These are phyloP conservation scores for Xylaria castorea DNA, from an alignment of 495 filamentous ascomycete genomes.

Conservation along the genomic window DNA sequence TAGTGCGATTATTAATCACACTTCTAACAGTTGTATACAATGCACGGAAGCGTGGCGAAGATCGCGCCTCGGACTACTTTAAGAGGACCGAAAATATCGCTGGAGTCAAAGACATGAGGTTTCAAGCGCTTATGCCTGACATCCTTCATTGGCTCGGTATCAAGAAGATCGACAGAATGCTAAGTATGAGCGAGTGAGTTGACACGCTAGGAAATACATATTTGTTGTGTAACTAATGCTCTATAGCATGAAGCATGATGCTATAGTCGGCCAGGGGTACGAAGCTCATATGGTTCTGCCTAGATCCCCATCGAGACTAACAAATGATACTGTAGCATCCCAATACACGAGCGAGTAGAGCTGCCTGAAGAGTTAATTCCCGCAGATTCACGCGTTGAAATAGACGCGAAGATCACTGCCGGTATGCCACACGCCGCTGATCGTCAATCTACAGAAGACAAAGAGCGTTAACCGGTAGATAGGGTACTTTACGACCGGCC, in stretches of 20 bases:
- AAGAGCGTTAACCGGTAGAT: slow-evolving; percentile 36
- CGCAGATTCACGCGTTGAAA: slow-evolving; percentile 93
- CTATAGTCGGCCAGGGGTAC: slow-evolving; percentile 91
- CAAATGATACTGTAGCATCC: slow-evolving; percentile 61
- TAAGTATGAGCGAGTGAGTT: slow-evolving; percentile 94
- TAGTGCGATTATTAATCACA: slow-evolving; percentile 40
- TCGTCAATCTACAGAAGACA: slow-evolving; percentile 20
- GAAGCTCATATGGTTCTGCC: slow-evolving; percentile 35
- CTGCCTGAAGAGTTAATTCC: slow-evolving; percentile 96
- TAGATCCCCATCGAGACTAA: slow-evolving; percentile 31
- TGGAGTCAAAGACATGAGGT: slow-evolving; percentile 97
- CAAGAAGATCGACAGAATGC: slow-evolving; percentile 97
- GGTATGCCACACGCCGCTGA: slow-evolving; percentile 63
- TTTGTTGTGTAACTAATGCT: slow-evolving; percentile 32
- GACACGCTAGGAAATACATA: slow-evolving; percentile 18
- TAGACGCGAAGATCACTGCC: slow-evolving; percentile 97
- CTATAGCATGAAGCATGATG: slow-evolving; percentile 94
- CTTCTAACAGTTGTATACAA: slow-evolving; percentile 80
- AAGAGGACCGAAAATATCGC: slow-evolving; percentile 96
- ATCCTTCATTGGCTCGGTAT: slow-evolving; percentile 99
- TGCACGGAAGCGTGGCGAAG: slow-evolving; percentile 82
- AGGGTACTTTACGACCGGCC: slow-evolving; percentile 87
- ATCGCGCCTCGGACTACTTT: slow-evolving; percentile 96
- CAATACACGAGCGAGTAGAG: slow-evolving; percentile 90
- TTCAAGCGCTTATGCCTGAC: slow-evolving; percentile 99